Evolutionary conservation across 139 green algal genomes (phyloP).

Genomic region (Penium margaritaceum): DNA sequence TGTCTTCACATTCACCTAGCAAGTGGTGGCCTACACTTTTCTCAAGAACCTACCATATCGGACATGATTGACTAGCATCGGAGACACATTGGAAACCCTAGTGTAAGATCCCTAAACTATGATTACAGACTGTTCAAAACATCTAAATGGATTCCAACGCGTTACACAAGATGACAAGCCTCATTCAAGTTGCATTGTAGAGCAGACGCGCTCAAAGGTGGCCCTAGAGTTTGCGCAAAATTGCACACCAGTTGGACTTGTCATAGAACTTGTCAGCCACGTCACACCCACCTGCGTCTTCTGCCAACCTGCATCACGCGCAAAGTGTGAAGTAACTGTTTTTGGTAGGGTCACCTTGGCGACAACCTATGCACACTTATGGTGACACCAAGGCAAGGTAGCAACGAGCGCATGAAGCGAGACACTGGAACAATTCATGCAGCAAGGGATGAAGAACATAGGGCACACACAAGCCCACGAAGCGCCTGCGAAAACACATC

Average conservation of each 20-base stretch:
- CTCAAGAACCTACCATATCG: no score
- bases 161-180: no score
- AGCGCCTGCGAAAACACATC: no score
- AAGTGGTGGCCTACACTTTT: no score
- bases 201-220: no score
- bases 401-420: slow-evolving; percentile 1
- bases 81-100: no score
- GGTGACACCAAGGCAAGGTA: neutral
- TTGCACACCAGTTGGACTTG: slow-evolving; percentile 45
- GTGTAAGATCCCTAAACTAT: no score
- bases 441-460: neutral
- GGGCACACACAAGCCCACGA: neutral
- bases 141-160: no score
- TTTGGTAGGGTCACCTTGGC: neutral
- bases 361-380: neutral
- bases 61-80: no score
- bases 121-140: no score
- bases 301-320: slow-evolving; percentile 11
- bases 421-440: neutral
- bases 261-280: slow-evolving; percentile 40
- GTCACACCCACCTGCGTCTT: neutral
- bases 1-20: no score
- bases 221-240: slow-evolving; percentile 24
- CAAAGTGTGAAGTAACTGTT: slow-evolving; percentile 14
- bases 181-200: no score